Base-by-base conservation (phyloP, 441 rosid genomes). In the Populus hybrid region DNA sequence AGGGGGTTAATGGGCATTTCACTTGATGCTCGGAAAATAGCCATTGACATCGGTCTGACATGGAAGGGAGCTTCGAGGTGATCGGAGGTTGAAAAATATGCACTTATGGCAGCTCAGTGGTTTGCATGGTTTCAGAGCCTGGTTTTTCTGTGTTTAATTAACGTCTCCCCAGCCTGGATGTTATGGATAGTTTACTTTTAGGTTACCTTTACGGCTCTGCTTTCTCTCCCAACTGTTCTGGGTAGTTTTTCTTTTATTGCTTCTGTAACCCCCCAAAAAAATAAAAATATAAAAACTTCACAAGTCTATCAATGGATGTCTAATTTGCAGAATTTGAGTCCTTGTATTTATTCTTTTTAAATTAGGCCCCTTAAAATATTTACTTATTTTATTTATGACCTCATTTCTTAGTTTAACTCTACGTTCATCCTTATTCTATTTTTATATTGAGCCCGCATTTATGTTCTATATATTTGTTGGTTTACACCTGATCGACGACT, bases 1-100 rank as follows among this genome's bases (percentile, higher is more conserved):
- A 81, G 40, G 73, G 91, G 91, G 12, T 75, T 88, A 63, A 42
- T 73, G 12, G 89, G 90, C 3, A 84, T 87, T n/a, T 63, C 87
- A 1, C 76, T 10, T 8, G 90, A 90, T 82, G 89, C 89, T 72
- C 69, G 66, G 4, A 78, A 69, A 16, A 76, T 87, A 23, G 87
- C 90, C 24, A 78, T 65, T 74, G 68, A 75, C 75, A 21, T 18
- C 28, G 67, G 34, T 24, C 46, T 46, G 42, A 63, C 14, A 70
- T 30, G 46, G 30, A 24, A 14, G 20, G 57, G 57, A 46, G 3
- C 20, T 46, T 12, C 57, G 18, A 5, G 0, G 20, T 46, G 18
- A 46, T 46, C 57, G 20, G 5, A 12, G 57, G 57, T 46, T 46
- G 57, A 46, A 12, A 46, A 46, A 46, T 11, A 12, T 14, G 14